Base-by-base conservation (phyloP, 306 rosid species). In the Crotalaria pallida region DNA sequence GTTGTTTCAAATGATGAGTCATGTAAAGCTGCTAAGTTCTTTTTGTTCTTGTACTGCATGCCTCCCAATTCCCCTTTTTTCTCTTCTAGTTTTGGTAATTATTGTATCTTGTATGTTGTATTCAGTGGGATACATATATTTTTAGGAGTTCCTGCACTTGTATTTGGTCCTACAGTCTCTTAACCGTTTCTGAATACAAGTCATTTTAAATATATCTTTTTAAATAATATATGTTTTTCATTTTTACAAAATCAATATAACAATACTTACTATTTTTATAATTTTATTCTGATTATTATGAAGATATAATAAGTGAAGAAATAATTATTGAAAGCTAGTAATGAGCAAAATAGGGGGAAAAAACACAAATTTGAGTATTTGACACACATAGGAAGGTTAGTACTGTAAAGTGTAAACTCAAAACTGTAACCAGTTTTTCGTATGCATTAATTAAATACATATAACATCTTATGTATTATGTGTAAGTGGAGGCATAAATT, bases 321-420 rank as follows among this genome's bases (percentile, higher is more conserved):
- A n/a, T n/a, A n/a, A n/a, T n/a, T n/a, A n/a, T n/a, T n/a, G n/a
- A n/a, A n/a, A n/a, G n/a, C n/a, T n/a, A n/a, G n/a, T n/a, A n/a
- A n/a, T n/a, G n/a, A n/a, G n/a, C n/a, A n/a, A n/a, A n/a, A n/a
- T n/a, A n/a, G n/a, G n/a, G n/a, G n/a, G n/a, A n/a, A n/a, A n/a
- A n/a, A n/a, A n/a, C n/a, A n/a, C n/a, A n/a, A n/a, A n/a, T n/a
- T n/a, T n/a, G n/a, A n/a, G n/a, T n/a, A n/a, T n/a, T n/a, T n/a
- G n/a, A n/a, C n/a, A n/a, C n/a, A n/a, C n/a, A n/a, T n/a, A n/a
- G n/a, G n/a, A n/a, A n/a, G n/a, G n/a, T n/a, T n/a, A n/a, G n/a
- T n/a, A n/a, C n/a, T n/a, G n/a, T n/a, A n/a, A n/a, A n/a, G 40
- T 45, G 21, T 77, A 44, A 77, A 61, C 64, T 67, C 55, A 33